A percentile compares a stretch with the other conserved stretches of the same genome.
Evolutionary conservation across 768 basidiomycete genomes (phyloP).

Genomic region (Tylopilus sp.): DNA sequence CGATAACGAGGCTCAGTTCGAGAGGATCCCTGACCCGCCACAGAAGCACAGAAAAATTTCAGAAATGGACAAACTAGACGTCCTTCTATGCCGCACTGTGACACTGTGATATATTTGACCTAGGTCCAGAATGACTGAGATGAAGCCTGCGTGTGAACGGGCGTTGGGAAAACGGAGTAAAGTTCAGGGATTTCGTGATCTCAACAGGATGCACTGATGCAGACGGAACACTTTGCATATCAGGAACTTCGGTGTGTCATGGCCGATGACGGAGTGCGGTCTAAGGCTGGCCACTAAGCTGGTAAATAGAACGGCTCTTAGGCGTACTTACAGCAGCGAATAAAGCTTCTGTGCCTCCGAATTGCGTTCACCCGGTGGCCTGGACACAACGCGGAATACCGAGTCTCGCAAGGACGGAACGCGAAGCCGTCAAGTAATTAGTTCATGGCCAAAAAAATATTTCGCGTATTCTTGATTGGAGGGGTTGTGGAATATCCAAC

Average conservation of each 20-base stretch:
- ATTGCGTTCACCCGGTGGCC: background rate
- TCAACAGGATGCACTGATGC: constrained; percentile 3
- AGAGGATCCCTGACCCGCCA: constrained; percentile 20
- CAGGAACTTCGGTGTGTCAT: background rate
- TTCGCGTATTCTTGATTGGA: constrained; percentile 3
- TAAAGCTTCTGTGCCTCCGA: constrained; percentile 4
- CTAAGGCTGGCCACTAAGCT: background rate
- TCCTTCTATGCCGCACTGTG: constrained; percentile 18
- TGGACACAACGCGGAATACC: background rate
- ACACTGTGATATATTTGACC: constrained; percentile 17
- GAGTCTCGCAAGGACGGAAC: background rate
- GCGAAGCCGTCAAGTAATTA: constrained; percentile 12
- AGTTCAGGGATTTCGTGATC: constrained; percentile 17
- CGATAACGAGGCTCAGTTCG: constrained; percentile 20
- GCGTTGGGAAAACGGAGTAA: constrained; percentile 8
- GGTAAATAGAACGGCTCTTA: background rate
- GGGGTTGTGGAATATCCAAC: constrained; percentile 6
- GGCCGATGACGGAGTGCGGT: background rate
- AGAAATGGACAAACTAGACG: constrained; percentile 19
- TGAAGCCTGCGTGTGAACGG: constrained; percentile 17
- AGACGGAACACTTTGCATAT: background rate
- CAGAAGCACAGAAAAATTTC: constrained; percentile 25
- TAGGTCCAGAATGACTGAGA: constrained; percentile 10
- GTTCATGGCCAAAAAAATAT: constrained; percentile 10
- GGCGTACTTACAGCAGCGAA: background rate